Percentiles rank a stretch among this genome's conserved stretches.
phyloP scores from a whole-genome alignment of 129 eudicot species.

The Lactuca saligna region DNA sequence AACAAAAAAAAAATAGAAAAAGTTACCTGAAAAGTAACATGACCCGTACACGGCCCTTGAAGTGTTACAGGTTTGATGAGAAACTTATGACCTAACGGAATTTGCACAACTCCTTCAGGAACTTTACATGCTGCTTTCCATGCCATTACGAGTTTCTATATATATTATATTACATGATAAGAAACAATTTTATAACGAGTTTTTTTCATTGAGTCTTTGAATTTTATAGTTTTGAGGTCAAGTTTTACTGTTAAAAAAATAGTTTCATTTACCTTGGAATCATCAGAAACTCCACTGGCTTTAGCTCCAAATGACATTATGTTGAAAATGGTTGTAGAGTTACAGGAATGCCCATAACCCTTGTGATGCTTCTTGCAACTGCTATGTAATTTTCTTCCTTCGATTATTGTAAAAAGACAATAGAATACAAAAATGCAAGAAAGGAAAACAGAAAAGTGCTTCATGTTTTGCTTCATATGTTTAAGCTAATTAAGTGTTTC shows the following conservation, averaged over 20 bases:
- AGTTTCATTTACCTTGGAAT: conserved; percentile 56
- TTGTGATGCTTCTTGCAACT: conserved; percentile 34
- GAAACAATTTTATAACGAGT: not conserved
- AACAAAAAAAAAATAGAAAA: not conserved
- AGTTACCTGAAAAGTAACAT: conserved; percentile 59
- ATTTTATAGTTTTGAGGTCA: not conserved
- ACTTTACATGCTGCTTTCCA: conserved; percentile 82
- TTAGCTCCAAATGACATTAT: conserved; percentile 76
- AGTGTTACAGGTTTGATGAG: conserved; percentile 66
- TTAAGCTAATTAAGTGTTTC: conserved; percentile 4
- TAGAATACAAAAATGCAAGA: conserved; percentile 20
- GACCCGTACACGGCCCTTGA: conserved; percentile 76
- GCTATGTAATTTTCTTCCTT: conserved; percentile 35
- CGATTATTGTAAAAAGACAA: conserved; percentile 13
- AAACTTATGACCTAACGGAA: conserved; percentile 57
- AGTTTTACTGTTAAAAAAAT: not conserved
- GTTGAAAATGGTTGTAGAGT: conserved; percentile 35
- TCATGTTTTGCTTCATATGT: conserved; percentile 24
- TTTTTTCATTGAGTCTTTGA: not conserved
- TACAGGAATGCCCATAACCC: conserved; percentile 23
- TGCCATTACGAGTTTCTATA: conserved; percentile 66
- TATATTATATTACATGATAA: not conserved
- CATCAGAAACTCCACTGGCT: conserved; percentile 81
- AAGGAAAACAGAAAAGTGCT: conserved; percentile 17
- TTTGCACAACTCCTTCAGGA: conserved; percentile 45